Conservation (phyloP, 495 filamentous ascomycete genomes). For the Trypethelium eluteriae region DNA sequence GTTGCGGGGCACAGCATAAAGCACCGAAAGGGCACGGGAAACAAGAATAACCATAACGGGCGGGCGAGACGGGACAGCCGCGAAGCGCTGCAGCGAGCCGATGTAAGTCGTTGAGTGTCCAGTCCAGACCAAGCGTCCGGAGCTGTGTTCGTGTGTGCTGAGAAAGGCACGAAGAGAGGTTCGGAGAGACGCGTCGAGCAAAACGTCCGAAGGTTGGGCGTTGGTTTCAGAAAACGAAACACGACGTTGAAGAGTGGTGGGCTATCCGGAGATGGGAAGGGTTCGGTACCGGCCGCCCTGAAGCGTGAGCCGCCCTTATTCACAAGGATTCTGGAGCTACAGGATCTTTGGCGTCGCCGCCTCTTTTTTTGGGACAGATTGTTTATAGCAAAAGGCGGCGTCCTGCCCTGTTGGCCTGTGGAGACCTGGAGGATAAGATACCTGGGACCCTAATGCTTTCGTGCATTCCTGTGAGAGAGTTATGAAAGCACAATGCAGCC, state of each 20-base stretch:
- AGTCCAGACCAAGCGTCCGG: too few species aligned
- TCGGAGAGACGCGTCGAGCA: too few species aligned
- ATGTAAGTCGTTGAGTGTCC: too few species aligned
- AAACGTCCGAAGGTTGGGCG: not conserved
- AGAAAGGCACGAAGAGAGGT: not conserved
- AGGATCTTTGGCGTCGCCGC: not conserved
- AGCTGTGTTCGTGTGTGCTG: not conserved
- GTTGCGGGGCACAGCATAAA: too few species aligned
- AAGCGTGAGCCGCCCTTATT: not conserved
- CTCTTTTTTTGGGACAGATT: not conserved
- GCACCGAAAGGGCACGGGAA: too few species aligned
- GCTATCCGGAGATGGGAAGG: too few species aligned
- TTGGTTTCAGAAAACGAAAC: not conserved
- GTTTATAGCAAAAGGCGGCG: not conserved
- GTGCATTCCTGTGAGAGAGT: not conserved
- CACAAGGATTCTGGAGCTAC: not conserved
- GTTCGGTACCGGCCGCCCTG: too few species aligned
- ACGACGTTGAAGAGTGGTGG: too few species aligned
- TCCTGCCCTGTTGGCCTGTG: not conserved
- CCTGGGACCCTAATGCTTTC: not conserved
- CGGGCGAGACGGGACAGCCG: too few species aligned
- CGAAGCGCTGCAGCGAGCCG: too few species aligned
- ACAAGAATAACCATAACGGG: too few species aligned
- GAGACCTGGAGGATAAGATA: not conserved
- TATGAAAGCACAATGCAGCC: not conserved